These are phyloP conservation scores for Annulohypoxylon maeteangense DNA, from an alignment of 495 filamentous ascomycete species.

Conservation along the genomic window DNA sequence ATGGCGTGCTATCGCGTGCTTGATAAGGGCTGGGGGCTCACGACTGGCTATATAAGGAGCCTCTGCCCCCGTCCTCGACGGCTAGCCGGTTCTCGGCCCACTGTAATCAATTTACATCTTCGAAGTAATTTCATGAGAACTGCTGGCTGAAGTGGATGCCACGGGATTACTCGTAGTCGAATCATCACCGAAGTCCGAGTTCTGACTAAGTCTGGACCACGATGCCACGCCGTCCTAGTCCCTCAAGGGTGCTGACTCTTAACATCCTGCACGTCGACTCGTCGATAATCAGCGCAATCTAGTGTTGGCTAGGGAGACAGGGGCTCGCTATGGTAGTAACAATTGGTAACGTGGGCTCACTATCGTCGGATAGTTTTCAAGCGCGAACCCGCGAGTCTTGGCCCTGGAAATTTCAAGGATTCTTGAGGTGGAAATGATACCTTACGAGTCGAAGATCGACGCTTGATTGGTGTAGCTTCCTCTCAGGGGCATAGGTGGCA, in stretches of 20 bases:
- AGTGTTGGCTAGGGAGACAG: neutral
- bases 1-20: constrained; percentile 37
- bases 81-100: constrained; percentile 29
- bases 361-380: neutral
- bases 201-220: neutral
- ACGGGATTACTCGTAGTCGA: constrained; percentile 15
- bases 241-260: neutral
- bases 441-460: constrained; percentile 3
- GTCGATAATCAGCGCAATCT: neutral
- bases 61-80: constrained; percentile 3
- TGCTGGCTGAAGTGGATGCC: neutral
- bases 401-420: neutral
- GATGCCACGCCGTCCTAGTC: neutral
- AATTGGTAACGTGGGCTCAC: neutral
- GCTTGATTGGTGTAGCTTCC: constrained; percentile 2
- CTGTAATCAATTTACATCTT: neutral
- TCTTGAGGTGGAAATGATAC: neutral
- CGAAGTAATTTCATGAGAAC: neutral
- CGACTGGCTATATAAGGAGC: constrained; percentile 32
- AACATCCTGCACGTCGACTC: neutral
- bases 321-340: neutral
- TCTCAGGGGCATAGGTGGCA: neutral
- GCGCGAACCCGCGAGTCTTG: constrained; percentile 15
- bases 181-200: constrained; percentile 26
- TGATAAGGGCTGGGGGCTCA: constrained; percentile 5